These are phyloP conservation scores for Dalbergia cultrata DNA, from an alignment of 306 rosid genomes.

Conservation along the genomic window DNA sequence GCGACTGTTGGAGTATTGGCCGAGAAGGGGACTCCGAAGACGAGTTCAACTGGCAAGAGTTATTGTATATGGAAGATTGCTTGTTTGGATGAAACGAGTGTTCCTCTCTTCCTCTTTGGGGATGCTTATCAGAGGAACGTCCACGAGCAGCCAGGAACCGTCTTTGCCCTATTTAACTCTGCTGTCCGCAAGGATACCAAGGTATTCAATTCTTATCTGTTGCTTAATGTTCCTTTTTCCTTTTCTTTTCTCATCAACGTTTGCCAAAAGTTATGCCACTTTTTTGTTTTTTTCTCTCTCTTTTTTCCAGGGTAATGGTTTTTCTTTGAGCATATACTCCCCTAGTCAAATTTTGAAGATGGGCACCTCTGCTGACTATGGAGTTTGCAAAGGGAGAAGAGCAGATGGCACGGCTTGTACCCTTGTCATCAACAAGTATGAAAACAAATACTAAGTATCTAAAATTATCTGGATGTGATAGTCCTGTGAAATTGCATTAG, in stretches of 20 bases:
- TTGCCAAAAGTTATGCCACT: background rate
- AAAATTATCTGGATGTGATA: conserved; percentile 5
- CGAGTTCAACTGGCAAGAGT: conserved; percentile 77
- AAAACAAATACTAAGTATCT: background rate
- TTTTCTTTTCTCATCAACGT: background rate
- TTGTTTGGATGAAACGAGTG: conserved; percentile 72
- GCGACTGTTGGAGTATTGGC: conserved; percentile 86
- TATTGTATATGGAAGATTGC: conserved; percentile 80
- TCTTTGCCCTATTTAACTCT: conserved; percentile 78
- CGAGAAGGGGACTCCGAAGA: conserved; percentile 74
- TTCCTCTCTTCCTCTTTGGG: conserved; percentile 90
- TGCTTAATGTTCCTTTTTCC: background rate
- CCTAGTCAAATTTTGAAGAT: conserved; percentile 77
- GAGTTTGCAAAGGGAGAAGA: conserved; percentile 86
- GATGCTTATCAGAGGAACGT: conserved; percentile 76
- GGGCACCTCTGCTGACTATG: conserved; percentile 88
- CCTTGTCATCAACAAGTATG: conserved; percentile 75
- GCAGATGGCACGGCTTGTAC: conserved; percentile 86
- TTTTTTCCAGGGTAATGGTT: conserved; percentile 77
- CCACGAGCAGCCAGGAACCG: conserved; percentile 69
- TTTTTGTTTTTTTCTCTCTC: background rate
- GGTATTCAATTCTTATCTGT: conserved; percentile 54
- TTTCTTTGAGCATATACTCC: conserved; percentile 79
- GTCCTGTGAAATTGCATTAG: background rate
- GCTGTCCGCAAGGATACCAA: conserved; percentile 75